These are phyloP conservation scores for Ustilago lituana DNA, from an alignment of 1,284 basidiomycete species.

Conservation along the genomic window DNA sequence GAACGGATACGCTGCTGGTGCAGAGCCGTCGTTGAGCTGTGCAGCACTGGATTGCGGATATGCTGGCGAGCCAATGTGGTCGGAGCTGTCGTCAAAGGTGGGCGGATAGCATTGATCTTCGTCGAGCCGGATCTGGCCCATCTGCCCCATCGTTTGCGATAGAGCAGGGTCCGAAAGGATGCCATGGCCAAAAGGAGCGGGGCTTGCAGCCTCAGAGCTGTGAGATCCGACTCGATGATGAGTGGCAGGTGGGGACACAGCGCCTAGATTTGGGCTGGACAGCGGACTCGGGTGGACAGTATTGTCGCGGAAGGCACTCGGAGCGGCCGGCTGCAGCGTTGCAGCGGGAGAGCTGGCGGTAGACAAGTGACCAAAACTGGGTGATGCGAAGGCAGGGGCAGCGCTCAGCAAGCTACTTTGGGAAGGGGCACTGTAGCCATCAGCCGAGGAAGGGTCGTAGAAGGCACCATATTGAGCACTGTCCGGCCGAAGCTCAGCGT, in stretches of 20 bases:
- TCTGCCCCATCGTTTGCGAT: constrained; percentile 32
- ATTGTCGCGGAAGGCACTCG: constrained; percentile 31
- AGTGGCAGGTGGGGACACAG: constrained; percentile 19
- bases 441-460: constrained; percentile 47
- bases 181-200: constrained; percentile 10
- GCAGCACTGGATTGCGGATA: constrained; percentile 3
- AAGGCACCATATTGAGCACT: constrained; percentile 15
- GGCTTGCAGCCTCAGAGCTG: constrained; percentile 35
- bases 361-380: constrained; percentile 7
- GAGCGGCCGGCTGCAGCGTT: constrained; percentile 7
- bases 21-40: constrained; percentile 2
- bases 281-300: constrained; percentile 30
- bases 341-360: constrained; percentile 10
- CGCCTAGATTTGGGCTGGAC: constrained; percentile 28
- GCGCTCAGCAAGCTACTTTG: constrained; percentile 32
- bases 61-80: constrained; percentile 18
- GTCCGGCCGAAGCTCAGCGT: constrained; percentile 1
- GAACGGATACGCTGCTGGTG: constrained; percentile 6
- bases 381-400: constrained; percentile 10
- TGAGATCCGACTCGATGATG: constrained; percentile 29
- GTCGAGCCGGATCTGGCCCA: constrained; percentile 41
- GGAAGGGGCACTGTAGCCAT: constrained; percentile 42
- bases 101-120: constrained; percentile 33
- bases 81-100: constrained; percentile 32
- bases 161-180: constrained; percentile 22